Evolutionary conservation across 2,329 filamentous ascomycete species (phyloP), one percentile per base, ranked within the genome.

Genomic region (Apiospora hydei): DNA sequence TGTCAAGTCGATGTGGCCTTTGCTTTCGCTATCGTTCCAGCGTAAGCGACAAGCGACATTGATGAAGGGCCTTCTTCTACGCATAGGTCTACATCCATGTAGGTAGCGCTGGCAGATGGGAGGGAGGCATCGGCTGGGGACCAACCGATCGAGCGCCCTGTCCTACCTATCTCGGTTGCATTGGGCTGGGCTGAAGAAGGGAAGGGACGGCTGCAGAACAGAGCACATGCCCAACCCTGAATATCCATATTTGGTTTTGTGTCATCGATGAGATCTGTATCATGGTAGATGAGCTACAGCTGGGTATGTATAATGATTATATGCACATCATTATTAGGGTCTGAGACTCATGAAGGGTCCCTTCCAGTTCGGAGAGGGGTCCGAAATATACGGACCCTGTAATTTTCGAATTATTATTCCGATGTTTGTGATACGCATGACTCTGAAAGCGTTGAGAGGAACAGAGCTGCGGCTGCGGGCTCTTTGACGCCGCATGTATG

Each of bases 271-370:
- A 64, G 57, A 64, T 64, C 30, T 41, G 34, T 64, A 41, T 30
- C 26, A 30, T 30, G 26, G 57, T n/a, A 41, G 57, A 64, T n/a
- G 34, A 64, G 57, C 41, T 38, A 18, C 57, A 38, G 30, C 57
- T n/a, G 34, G 57, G 57, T 13, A 64, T n/a, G 57, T 13, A 64
- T n/a, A 41, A 64, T 64, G 41, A 38, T 34, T 14, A 61, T 61
- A 64, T 64, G 57, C 57, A 64, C 57, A 64, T 41, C 57, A 64
- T 41, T 41, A 64, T 64, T 64, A 41, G 34, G 57, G 57, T 64
- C 57, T 64, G 57, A 64, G 57, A 64, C 57, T 64, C 3, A 34
- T 41, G 18, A 41, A 64, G 34, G 30, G 57, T 2, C 53, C 53
- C 53, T 57, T 7, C 11, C 14, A 26, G 49, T 26, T 57, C 51